Conservation (phyloP, 2,329 filamentous ascomycete species). For the Fusarium fracticaudum region DNA sequence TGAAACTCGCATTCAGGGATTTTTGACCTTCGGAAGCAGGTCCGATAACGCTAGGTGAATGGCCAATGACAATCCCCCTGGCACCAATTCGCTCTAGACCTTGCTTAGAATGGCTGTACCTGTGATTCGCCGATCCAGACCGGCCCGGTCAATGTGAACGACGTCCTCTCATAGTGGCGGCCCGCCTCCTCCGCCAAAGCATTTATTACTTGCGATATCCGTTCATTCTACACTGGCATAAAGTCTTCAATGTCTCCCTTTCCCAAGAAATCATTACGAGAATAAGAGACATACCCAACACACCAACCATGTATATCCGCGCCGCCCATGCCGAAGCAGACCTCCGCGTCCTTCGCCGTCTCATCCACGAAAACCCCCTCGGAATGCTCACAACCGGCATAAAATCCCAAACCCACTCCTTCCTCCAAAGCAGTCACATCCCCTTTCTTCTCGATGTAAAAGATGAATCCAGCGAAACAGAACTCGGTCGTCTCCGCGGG, state of each 20-base stretch:
- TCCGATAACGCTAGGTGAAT: not conserved
- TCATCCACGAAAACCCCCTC: constrained; percentile 68
- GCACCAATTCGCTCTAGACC: not conserved
- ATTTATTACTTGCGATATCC: constrained; percentile 10
- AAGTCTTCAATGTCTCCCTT: not conserved
- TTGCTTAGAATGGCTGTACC: constrained; percentile 10
- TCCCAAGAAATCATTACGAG: rapidly evolving
- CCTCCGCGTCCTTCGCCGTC: constrained; percentile 59
- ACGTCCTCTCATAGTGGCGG: not conserved
- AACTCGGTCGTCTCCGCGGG: constrained; percentile 59
- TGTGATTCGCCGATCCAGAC: constrained; percentile 9
- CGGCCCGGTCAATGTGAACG: constrained; percentile 14
- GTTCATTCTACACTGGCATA: not conserved
- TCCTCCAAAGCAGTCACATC: constrained; percentile 69
- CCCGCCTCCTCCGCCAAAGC: constrained; percentile 16
- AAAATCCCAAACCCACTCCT: constrained; percentile 54
- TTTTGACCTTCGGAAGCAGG: not conserved
- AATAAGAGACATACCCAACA: rapidly evolving
- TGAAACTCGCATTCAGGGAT: rapidly evolving
- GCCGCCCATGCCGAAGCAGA: constrained; percentile 59
- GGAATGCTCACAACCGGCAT: constrained; percentile 72
- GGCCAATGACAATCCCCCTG: not conserved
- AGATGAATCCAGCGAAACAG: constrained; percentile 51
- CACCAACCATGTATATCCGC: constrained; percentile 25
- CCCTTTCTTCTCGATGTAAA: constrained; percentile 65